Evolutionary conservation across 75 land plant species (phyloP), one percentile per base, ranked within the genome.

Genomic region (Cunninghamia lanceolata): DNA sequence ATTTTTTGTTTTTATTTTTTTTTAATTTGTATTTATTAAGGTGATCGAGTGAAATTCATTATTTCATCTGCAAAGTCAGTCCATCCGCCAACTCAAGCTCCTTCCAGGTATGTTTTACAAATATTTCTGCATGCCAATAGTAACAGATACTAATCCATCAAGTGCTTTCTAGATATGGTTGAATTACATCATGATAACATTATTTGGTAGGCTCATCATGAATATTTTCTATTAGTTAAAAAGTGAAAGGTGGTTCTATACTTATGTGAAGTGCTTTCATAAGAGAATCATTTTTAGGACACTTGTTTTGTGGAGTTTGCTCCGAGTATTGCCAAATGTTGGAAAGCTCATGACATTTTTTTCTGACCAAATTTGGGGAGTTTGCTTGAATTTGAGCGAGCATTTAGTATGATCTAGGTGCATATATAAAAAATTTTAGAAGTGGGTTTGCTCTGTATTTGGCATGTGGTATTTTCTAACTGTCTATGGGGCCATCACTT

Each of bases 21-120:
- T 21, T 1, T 38, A 16, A 21, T 77, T 77, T 77, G 25, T n/a
- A n/a, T n/a, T n/a, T n/a, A n/a, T n/a, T 63, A 7, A 77, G 80
- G 80, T 77, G 80, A 77, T 40, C 80, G 80, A 19, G 80, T 77
- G 25, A 77, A 77, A 77, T 77, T 38, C 39, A 42, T 77, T 21
- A 40, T 39, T 25, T 77, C 28, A 35, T 28, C 80, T 39, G 45
- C 39, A 77, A 39, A 40, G 21, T 39, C 80, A 39, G 45, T 25
- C 42, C 28, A 39, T 21, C 80, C 80, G 2, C 25, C 42, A 7
- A 16, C 80, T 40, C 28, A 77, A 77, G 43, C n/a, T 40, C 45
- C 43, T 77, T 77, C 25, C 10, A 77, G 80, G 80, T 77, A 77
- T 63, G 68, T 6, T 1, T 63, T 63, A 28, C 28, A 63, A 63